These are phyloP conservation scores for Pythium chondricola DNA, from an alignment of 352 stramenopile species.

Conservation along the genomic window DNA sequence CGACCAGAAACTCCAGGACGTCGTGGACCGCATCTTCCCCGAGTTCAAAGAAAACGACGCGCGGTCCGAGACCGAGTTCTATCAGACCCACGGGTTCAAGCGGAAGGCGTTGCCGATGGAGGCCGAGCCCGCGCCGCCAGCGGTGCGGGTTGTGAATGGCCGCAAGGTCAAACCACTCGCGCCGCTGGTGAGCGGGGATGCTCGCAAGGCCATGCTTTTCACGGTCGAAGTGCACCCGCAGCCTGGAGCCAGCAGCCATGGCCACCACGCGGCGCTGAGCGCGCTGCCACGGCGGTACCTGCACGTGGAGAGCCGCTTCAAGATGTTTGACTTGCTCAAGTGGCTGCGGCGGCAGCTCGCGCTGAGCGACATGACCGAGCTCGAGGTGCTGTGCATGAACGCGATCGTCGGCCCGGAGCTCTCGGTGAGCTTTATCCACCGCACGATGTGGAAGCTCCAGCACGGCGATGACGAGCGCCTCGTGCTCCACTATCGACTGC, in stretches of 20 bases:
- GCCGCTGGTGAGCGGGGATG: slow-evolving; percentile 9
- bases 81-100: slow-evolving; percentile 50
- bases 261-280: slow-evolving; percentile 19
- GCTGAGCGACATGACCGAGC: slow-evolving; percentile 22
- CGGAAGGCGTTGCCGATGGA: slow-evolving; percentile 19
- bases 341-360: slow-evolving; percentile 28
- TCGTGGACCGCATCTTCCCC: slow-evolving; percentile 72
- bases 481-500: slow-evolving; percentile 42
- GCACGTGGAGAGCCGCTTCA: slow-evolving; percentile 57
- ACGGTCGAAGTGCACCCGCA: slow-evolving; percentile 40
- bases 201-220: slow-evolving; percentile 16
- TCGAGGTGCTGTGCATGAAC: slow-evolving; percentile 57
- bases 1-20: slow-evolving; percentile 66
- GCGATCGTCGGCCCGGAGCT: slow-evolving; percentile 53
- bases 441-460: slow-evolving; percentile 59
- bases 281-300: slow-evolving; percentile 39
- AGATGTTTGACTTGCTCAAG: slow-evolving; percentile 64
- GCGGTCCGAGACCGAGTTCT: slow-evolving; percentile 51
- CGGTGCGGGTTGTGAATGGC: background rate
- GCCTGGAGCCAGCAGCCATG: slow-evolving; percentile 1
- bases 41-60: slow-evolving; percentile 47
- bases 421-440: slow-evolving; percentile 57
- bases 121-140: background rate
- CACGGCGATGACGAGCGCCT: slow-evolving; percentile 32
- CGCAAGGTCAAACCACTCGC: slow-evolving; percentile 10